Evolutionary conservation across 768 basidiomycete genomes (phyloP).

Genomic region (Amyloporia xantha): DNA sequence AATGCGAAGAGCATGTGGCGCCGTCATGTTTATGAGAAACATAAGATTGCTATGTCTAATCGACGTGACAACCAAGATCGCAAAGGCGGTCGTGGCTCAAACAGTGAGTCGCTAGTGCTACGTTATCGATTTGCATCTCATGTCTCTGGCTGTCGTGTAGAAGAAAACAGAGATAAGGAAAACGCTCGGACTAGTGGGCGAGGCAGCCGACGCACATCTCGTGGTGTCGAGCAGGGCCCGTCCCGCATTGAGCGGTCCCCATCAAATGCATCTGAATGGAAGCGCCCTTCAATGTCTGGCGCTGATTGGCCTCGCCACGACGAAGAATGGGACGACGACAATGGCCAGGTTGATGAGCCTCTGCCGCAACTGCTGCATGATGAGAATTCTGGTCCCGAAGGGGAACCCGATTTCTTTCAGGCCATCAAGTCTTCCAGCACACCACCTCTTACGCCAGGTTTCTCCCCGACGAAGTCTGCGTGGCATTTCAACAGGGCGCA

Average conservation of each 20-base stretch:
- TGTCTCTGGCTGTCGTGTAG: not conserved
- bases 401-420: not conserved
- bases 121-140: not conserved
- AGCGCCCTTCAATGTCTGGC: not conserved
- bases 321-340: not conserved
- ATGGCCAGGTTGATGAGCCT: not conserved
- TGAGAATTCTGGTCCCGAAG: not conserved
- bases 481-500: conserved; percentile 10
- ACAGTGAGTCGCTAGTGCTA: conserved; percentile 40
- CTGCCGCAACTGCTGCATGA: not conserved
- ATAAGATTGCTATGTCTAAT: conserved; percentile 87
- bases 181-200: not conserved
- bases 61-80: conserved; percentile 65
- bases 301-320: not conserved
- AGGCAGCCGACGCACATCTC: not conserved
- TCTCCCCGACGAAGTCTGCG: conserved; percentile 17
- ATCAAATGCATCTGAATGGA: not conserved
- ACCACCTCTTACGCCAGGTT: conserved; percentile 20
- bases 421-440: conserved; percentile 14
- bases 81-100: conserved; percentile 51
- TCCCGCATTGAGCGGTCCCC: not conserved
- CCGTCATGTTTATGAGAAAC: conserved; percentile 83
- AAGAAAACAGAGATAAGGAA: conserved; percentile 37
- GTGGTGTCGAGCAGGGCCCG: not conserved
- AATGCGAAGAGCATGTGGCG: conserved; percentile 93